These are phyloP conservation scores for Vicia faba DNA, from an alignment of 306 rosid species.

Conservation along the genomic window DNA sequence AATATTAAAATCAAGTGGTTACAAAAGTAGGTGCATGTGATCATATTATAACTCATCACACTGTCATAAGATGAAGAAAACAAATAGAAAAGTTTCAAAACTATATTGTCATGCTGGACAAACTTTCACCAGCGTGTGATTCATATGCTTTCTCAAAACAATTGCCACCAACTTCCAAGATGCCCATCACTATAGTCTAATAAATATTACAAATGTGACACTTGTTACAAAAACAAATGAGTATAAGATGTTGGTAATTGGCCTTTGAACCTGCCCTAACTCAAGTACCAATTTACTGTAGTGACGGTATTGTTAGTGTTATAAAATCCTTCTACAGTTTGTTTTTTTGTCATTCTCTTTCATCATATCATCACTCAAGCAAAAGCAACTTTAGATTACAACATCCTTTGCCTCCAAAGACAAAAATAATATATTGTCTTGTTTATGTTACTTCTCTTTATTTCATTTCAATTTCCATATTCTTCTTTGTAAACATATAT, in stretches of 20 bases:
- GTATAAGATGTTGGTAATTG: no score
- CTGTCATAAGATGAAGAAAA: constrained; percentile 41
- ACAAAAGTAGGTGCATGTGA: constrained; percentile 47
- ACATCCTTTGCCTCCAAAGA: neutral
- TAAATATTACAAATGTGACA: neutral
- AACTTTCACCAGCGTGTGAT: constrained; percentile 41
- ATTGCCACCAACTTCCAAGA: constrained; percentile 38
- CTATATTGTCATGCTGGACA: constrained; percentile 43
- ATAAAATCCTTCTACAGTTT: constrained; percentile 22
- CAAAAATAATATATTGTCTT: neutral
- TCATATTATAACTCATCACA: constrained; percentile 39
- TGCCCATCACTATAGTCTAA: constrained; percentile 33
- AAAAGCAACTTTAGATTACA: neutral
- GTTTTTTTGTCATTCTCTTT: constrained; percentile 34
- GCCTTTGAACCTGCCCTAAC: no score
- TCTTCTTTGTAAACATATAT: neutral
- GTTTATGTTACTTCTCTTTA: neutral
- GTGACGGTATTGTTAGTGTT: neutral
- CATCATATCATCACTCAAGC: constrained; percentile 13
- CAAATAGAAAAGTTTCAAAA: constrained; percentile 35
- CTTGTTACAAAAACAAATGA: no score
- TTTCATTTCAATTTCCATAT: constrained; percentile 1
- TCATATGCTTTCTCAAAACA: constrained; percentile 41
- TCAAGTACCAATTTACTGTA: constrained; percentile 13
- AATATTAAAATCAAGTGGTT: constrained; percentile 36